Conservation (phyloP, 139 green algal genomes). For the Mesostigma viride region DNA sequence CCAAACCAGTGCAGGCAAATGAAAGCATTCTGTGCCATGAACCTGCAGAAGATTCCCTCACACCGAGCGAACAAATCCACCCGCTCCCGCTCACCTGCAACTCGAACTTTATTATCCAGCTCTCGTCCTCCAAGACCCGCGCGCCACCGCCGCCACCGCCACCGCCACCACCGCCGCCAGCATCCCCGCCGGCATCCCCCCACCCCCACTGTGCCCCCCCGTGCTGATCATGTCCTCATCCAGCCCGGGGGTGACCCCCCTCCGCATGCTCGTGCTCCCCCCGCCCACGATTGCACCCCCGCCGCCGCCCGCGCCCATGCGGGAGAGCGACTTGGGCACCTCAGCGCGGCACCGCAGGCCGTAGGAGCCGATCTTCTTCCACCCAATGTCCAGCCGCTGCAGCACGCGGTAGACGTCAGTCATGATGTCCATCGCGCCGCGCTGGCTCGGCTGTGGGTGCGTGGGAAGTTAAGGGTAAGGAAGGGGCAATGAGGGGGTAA, state of each 20-base stretch:
- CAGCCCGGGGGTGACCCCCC: no score
- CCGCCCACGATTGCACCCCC: neutral
- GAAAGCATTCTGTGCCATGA: no score
- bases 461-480: neutral
- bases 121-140: neutral
- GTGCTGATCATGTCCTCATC: no score
- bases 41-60: no score
- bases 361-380: slow-evolving; percentile 91
- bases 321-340: no score
- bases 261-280: neutral
- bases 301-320: neutral
- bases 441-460: no score
- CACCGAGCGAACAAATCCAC: no score
- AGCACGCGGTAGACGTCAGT: slow-evolving; percentile 56
- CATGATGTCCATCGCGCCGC: slow-evolving; percentile 75
- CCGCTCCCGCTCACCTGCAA: slow-evolving; percentile 4
- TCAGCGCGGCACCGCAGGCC: slow-evolving; percentile 76
- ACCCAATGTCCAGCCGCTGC: slow-evolving; percentile 44
- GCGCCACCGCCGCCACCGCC: no score
- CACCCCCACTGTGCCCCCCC: no score
- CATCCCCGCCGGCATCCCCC: neutral
- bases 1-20: no score
- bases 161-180: no score
- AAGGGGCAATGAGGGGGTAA: neutral
- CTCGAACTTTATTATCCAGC: slow-evolving; percentile 71